Base-by-base conservation (phyloP, 106 monocot genomes). In the Acanthochlamys bracteata region DNA sequence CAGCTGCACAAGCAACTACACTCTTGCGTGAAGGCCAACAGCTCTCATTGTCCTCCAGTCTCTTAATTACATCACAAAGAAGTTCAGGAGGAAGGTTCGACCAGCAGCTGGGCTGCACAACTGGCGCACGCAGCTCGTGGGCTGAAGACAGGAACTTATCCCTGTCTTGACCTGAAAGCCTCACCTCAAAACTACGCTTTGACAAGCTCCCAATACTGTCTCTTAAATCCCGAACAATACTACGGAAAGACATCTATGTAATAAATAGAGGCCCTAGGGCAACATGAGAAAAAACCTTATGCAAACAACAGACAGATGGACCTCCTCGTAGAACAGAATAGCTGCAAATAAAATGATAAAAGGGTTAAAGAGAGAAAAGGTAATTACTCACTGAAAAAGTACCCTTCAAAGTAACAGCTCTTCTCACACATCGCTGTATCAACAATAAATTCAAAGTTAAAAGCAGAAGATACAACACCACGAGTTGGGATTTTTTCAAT, bases 181-280 rank as follows among this genome's bases (percentile, higher is more conserved):
- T 72, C 24, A 76, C 76, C 57, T 82, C 81, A 69, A 77, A 82
- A 59, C 81, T 77, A 13, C 81, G 68, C 25, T 76, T 68, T 9
- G 81, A 82, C 45, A 82, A 47, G 24, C 73, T 76, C 24, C 81
- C 81, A 60, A 82, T 64, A 8, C 80, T 58, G 71, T 80, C 80
- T 69, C 75, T 60, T 14, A 80, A 65, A 73, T 82, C 81, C 20
- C 77, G 76, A 40, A 73, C 72, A 39, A 82, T 59, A 22, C 69
- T 77, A 17, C 81, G 70, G 12, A 82, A 82, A 17, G 81, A 82
- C 81, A 82, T 82, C 61, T 77, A 68, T 11, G 17, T 15, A 41
- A 41, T 14, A 17, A 49, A 49, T 49, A 9, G 17, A 21, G 51
- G 4, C n/a, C 51, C 51, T 51, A 15, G 1, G 1, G 6, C 33